Conservation (phyloP, 2,329 filamentous ascomycete species). For the Tolypocladium ophioglossoides region DNA sequence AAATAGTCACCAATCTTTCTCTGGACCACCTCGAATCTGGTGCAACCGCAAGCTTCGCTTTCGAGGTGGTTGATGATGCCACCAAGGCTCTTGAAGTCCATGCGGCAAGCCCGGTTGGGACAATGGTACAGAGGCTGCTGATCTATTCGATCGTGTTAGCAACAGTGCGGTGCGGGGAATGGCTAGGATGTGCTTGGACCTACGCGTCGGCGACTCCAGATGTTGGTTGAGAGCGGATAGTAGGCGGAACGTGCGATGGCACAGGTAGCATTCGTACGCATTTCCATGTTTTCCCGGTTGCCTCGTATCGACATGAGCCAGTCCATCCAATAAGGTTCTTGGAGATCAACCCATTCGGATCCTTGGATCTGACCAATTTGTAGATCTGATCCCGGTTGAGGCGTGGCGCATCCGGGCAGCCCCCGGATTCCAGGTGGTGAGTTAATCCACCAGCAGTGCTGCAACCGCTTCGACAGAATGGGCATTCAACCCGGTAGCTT, state of each 20-base stretch:
- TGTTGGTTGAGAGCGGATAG: conserved; percentile 33
- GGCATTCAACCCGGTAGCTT: conserved; percentile 34
- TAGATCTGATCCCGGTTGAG: conserved; percentile 39
- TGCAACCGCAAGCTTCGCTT: conserved; percentile 29
- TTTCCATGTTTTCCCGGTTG: conserved; percentile 31
- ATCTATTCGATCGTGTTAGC: conserved; percentile 8
- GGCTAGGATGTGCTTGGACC: conserved; percentile 7
- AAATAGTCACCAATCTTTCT: conserved; percentile 1
- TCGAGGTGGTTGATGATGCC: conserved; percentile 31
- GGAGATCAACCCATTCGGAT: conserved; percentile 36
- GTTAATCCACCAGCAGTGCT: conserved; percentile 40
- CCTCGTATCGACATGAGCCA: conserved; percentile 20
- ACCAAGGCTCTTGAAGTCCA: conserved; percentile 28
- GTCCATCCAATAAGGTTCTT: conserved; percentile 37
- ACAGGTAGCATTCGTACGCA: conserved; percentile 24
- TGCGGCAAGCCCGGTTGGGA: conserved; percentile 19
- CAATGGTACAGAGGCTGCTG: conserved; percentile 29
- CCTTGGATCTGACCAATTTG: conserved; percentile 29
- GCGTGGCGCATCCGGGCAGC: conserved; percentile 31
- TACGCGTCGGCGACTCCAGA: conserved; percentile 39
- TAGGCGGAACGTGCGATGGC: conserved; percentile 28
- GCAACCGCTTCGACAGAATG: conserved; percentile 37
- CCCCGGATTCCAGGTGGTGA: conserved; percentile 44
- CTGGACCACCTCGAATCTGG: conserved; percentile 26
- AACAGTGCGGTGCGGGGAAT: no score